Percentiles rank a stretch among this genome's conserved stretches.
phyloP scores from a whole-genome alignment of 2,329 filamentous ascomycete species.

The Colletotrichum sp. region DNA sequence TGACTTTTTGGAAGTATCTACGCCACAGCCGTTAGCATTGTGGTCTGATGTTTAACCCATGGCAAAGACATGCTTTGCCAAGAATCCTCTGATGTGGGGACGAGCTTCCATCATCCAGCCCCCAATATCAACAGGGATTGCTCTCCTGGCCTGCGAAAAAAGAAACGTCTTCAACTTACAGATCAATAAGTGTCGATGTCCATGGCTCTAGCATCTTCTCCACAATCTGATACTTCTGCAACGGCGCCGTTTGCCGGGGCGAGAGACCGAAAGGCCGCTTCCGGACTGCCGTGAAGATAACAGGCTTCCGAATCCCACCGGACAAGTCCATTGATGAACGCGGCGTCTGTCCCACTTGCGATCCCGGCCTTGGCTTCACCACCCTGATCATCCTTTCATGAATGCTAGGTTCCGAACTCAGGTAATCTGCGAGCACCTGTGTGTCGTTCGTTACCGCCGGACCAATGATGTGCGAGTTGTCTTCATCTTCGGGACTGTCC shows the following conservation, averaged over 20 bases:
- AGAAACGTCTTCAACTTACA: conserved; percentile 35
- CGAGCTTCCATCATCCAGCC: neutral
- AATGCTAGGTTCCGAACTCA: conserved; percentile 37
- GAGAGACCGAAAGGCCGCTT: conserved; percentile 49
- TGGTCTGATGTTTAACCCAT: neutral
- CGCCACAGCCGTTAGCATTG: neutral
- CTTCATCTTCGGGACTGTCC: conserved; percentile 38
- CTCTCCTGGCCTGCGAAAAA: neutral
- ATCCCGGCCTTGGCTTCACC: conserved; percentile 6
- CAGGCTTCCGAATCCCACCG: conserved; percentile 29
- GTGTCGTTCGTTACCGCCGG: conserved; percentile 65
- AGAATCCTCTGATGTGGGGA: neutral
- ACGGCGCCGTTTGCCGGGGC: conserved; percentile 39
- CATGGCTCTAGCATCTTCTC: conserved; percentile 65
- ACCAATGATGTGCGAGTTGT: conserved; percentile 61
- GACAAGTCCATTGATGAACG: neutral
- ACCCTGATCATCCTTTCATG: conserved; percentile 31
- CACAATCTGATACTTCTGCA: conserved; percentile 57
- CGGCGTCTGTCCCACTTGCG: neutral
- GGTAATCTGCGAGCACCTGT: conserved; percentile 64
- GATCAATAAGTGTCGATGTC: conserved; percentile 52
- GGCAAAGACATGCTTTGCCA: neutral
- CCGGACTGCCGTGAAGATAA: conserved; percentile 52
- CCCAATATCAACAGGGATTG: neutral
- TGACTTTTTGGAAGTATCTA: conserved; percentile 60